Percentiles rank a stretch among this genome's conserved stretches.
Evolutionary conservation across 2,329 filamentous ascomycete species (phyloP).

Genomic region (Coniella lustricola): DNA sequence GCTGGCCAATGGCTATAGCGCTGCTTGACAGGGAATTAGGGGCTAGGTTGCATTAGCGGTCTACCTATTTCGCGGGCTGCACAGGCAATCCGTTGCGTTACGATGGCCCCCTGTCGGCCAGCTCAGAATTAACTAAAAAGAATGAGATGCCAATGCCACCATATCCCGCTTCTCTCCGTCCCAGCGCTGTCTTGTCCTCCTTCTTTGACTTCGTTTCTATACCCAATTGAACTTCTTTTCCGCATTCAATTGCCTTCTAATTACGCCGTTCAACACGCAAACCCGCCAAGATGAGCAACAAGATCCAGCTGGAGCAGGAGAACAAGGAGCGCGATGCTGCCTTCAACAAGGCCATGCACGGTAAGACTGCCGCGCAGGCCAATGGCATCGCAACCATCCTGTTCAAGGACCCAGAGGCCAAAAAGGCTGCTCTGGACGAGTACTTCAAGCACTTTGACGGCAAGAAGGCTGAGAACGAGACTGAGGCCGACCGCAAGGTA

Average conservation of each 20-base stretch:
- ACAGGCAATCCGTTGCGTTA: background rate
- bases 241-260: background rate
- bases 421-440: constrained; percentile 62
- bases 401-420: constrained; percentile 59
- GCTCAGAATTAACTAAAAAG: constrained; percentile 10
- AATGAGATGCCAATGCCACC: constrained; percentile 6
- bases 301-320: constrained; percentile 62
- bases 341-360: constrained; percentile 87
- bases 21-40: background rate
- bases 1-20: background rate
- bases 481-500: constrained; percentile 72
- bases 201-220: background rate
- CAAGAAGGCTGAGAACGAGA: constrained; percentile 69
- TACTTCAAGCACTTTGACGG: constrained; percentile 88
- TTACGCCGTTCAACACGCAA: constrained; percentile 11
- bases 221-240: constrained; percentile 3
- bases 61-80: background rate
- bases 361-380: constrained; percentile 58
- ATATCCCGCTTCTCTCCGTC: constrained; percentile 3
- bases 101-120: constrained; percentile 8
- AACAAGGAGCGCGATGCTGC: constrained; percentile 79
- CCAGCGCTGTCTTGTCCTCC: background rate
- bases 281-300: constrained; percentile 13
- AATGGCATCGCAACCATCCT: constrained; percentile 76
- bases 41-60: constrained; percentile 8